Evolutionary conservation across 192 early-diverging fungal species (phyloP).

Genomic region (Mortierella alpina): DNA sequence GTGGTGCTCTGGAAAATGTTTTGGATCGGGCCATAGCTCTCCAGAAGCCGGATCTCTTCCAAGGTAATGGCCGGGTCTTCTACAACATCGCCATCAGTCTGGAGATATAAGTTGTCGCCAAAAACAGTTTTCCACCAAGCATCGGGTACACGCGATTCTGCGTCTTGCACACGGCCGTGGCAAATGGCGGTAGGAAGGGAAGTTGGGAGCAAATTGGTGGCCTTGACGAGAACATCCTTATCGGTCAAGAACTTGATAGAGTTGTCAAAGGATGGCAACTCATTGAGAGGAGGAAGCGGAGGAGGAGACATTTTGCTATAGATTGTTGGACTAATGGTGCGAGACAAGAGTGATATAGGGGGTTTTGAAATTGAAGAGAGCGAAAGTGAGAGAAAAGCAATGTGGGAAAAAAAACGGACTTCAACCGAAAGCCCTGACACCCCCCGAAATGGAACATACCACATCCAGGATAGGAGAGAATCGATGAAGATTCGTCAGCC

Average conservation of each 20-base stretch:
- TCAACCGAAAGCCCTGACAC: too few relatives aligned
- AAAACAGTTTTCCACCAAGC: constrained; percentile 72
- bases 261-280: constrained; percentile 10
- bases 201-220: background rate
- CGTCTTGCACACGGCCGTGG: constrained; percentile 61
- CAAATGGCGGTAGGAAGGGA: constrained; percentile 3
- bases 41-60: constrained; percentile 65
- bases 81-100: constrained; percentile 77
- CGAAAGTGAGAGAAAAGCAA: too few relatives aligned
- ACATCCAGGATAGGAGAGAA: too few relatives aligned
- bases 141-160: constrained; percentile 64
- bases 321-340: too few relatives aligned
- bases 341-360: too few relatives aligned
- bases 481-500: too few relatives aligned
- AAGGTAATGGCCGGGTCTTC: constrained; percentile 73
- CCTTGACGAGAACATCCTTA: constrained; percentile 17
- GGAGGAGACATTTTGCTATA: too few relatives aligned
- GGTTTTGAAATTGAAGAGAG: too few relatives aligned
- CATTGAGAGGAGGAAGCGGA: background rate
- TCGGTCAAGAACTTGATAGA: constrained; percentile 26
- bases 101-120: constrained; percentile 68
- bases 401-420: too few relatives aligned
- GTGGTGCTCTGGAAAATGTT: constrained; percentile 1
- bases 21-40: constrained; percentile 14
- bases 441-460: too few relatives aligned